Evolutionary conservation across 345 rosid genomes (phyloP).

Genomic region (Brassica cretica): DNA sequence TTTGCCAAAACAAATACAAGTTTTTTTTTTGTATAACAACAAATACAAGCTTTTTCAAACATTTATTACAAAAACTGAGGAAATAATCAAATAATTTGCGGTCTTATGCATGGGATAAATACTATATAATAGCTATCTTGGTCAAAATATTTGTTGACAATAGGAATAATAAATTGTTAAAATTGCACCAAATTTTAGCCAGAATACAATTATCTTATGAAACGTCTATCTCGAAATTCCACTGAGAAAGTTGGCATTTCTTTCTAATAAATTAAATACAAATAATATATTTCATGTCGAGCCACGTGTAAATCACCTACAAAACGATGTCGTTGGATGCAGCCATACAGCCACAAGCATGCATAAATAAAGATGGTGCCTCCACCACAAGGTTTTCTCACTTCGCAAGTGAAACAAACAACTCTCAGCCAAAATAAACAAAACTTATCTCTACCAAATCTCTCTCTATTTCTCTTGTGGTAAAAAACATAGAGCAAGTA

Average conservation of each 20-base stretch:
- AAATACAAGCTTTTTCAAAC: not conserved
- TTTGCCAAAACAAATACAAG: not conserved
- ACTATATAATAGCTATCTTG: not conserved
- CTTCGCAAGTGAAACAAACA: conserved; percentile 20
- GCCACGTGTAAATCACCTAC: conserved; percentile 2
- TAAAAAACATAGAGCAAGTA: conserved; percentile 16
- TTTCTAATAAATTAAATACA: not conserved
- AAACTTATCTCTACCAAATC: not conserved
- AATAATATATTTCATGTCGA: not conserved
- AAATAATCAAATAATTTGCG: not conserved
- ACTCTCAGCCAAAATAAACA: not conserved
- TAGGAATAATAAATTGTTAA: not conserved
- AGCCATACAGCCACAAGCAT: conserved; percentile 1
- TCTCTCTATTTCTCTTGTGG: conserved; percentile 2
- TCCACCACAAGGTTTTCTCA: conserved; percentile 27
- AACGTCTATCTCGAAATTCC: conserved; percentile 22
- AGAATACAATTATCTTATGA: not conserved
- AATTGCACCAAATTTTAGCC: not conserved
- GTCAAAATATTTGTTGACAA: not conserved
- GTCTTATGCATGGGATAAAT: not conserved
- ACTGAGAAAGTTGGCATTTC: conserved; percentile 14
- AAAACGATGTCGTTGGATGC: conserved; percentile 1
- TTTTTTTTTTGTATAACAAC: too few relatives aligned
- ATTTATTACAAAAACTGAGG: not conserved
- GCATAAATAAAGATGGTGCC: conserved; percentile 35